These are phyloP conservation scores for Cercospora sp. DNA, from an alignment of 2,329 filamentous ascomycete genomes.

Conservation along the genomic window DNA sequence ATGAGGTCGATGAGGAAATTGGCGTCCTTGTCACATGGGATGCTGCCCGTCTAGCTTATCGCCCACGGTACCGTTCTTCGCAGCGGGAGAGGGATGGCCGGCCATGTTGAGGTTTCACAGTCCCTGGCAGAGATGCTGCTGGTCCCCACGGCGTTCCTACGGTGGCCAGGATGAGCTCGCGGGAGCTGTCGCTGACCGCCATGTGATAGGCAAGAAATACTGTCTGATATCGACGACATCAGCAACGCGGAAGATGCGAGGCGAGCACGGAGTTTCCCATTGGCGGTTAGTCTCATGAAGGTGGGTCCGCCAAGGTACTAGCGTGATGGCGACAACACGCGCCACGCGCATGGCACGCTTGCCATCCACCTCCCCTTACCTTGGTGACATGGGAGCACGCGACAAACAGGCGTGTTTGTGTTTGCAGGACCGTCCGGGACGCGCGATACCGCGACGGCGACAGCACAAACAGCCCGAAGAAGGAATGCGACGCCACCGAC, in stretches of 20 bases:
- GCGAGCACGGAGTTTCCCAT: background rate
- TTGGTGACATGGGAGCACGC: background rate
- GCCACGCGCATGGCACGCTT: background rate
- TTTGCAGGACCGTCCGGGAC: background rate
- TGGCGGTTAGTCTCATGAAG: background rate
- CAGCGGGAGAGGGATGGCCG: background rate
- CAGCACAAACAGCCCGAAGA: background rate
- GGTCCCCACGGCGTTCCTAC: background rate
- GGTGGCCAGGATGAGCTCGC: background rate
- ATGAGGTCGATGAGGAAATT: background rate
- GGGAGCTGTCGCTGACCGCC: background rate
- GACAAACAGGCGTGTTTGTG: background rate
- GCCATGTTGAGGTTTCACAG: background rate
- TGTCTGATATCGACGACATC: background rate
- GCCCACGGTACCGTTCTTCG: background rate
- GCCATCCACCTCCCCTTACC: background rate
- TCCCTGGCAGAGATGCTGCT: background rate
- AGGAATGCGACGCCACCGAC: background rate
- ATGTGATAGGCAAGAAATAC: background rate
- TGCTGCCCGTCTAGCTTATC: background rate
- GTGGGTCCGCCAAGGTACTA: background rate
- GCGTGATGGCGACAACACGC: background rate
- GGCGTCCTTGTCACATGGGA: background rate
- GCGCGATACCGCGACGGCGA: background rate
- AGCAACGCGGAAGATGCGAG: background rate